Base-by-base conservation (phyloP, 2,329 filamentous ascomycete genomes). In the Phialocephala subalpina region DNA sequence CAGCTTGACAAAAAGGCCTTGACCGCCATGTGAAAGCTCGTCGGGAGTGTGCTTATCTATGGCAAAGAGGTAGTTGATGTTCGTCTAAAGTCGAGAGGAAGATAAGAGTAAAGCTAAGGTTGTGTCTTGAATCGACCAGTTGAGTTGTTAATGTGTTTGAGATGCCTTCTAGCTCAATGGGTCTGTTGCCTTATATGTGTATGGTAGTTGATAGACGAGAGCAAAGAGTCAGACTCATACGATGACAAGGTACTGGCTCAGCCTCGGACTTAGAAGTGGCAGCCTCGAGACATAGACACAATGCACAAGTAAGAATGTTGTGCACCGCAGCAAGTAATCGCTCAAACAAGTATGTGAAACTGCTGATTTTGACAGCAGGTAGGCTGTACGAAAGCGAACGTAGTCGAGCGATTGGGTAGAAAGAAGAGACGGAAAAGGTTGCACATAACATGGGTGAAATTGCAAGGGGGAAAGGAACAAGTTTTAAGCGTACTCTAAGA, bases 331-430 rank as follows among this genome's bases (percentile, higher is more conserved):
- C 22, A 35, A 55, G 60, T 27, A 52, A 27, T 11, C 6, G 25
- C 40, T 62, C 45, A 36, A 35, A 40, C n/a, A 55, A 29, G 35
- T 27, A 42, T 33, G 25, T 42, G 56, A 22, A 29, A 52, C 40
- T 42, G n/a, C 52, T 11, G n/a, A 11, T 52, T n/a, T 25, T 58
- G 53, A 35, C 33, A 63, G 25, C 38, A 63, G 60, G 60, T 53
- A 63, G 53, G 49, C 53, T 58, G 16, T 11, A 36, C 60, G 60
- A 62, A 14, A 57, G 22, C 27, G 29, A 49, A 22, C 35, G n/a
- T 8, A 29, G n/a, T 12, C 20, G 27, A 52, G 22, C 16, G 47
- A 52, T 52, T 52, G 20, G 47, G 22, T 52, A 29, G 2, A 25
- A 52, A 9, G 22, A 25, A 52, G 47, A 29, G 22, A 29, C 8